Evolutionary conservation across 1,139 yeast species (phyloP), one percentile per base, ranked within the genome.

Genomic region (Wickerhamomyces sp.): DNA sequence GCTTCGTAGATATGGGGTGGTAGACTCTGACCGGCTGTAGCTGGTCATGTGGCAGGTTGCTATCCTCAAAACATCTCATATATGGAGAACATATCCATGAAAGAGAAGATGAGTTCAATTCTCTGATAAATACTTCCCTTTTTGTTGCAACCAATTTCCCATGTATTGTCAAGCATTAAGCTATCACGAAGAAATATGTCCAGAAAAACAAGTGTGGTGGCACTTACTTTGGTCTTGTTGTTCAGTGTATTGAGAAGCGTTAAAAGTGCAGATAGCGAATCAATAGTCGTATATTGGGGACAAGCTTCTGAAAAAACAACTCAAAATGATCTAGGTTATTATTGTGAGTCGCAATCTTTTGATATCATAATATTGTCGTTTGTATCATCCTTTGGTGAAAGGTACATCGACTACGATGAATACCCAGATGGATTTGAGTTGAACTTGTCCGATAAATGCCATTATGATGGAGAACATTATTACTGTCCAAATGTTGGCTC

Each of bases 261-360:
- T 7, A 27, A 7, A 11, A 9, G 15, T 10, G 23, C 18, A 13
- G 7, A 8, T 6, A 15, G 26, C 15, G 40, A 31, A n/a, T 27
- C 44, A 32, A 77, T 84, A 33, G 91, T 81, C 8, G 72, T 84
- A n/a, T 85, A 85, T 63, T 86, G 94, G 94, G 95, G 95, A 29
- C 95, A 86, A 64, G 78, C 79, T 53, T 75, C 88, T n/a, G 78
- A 76, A 23, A 45, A 45, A 2, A 52, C 49, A 29, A 56, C 73
- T 37, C 89, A 83, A 56, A 66, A 75, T 41, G 60, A 72, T 29
- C 71, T 87, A 45, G 64, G 78, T 11, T 65, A 68, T 50, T 84
- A 85, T 65, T 87, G 95, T 68, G 69, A 73, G 39, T 71, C 76
- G 32, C 75, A 73, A 47, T 65, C 76, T 15, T 79, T 78, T 32